phyloP scores from a whole-genome alignment of 1,284 basidiomycete genomes.

The Sporisorium scitamineum region DNA sequence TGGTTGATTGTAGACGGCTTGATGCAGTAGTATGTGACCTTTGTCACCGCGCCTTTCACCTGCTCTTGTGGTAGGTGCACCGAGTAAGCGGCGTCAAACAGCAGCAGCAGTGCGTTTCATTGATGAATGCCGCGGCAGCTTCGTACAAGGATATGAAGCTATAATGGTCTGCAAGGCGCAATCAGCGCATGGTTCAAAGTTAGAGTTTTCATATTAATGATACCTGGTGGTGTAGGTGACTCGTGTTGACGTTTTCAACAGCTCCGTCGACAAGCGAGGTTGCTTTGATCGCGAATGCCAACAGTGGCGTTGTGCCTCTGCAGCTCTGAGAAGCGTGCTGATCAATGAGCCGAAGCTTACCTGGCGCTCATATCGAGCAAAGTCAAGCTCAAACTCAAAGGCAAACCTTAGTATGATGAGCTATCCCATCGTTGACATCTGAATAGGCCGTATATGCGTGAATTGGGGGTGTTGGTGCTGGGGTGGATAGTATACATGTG shows the following conservation, averaged over 20 bases:
- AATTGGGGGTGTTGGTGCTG: neutral
- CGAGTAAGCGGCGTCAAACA: too few species aligned
- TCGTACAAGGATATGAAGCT: neutral
- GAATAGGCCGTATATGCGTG: neutral
- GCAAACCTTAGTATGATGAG: neutral
- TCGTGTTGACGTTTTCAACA: neutral
- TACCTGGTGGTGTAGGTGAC: neutral
- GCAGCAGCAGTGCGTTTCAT: too few species aligned
- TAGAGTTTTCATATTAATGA: neutral
- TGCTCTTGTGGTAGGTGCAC: neutral
- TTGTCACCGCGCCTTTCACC: neutral
- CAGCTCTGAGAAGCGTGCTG: neutral
- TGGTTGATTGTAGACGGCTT: too few species aligned
- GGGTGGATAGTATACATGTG: constrained; percentile 13
- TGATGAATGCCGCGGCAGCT: neutral
- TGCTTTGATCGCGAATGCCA: neutral
- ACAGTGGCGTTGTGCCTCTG: neutral
- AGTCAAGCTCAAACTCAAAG: neutral
- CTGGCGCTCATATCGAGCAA: neutral
- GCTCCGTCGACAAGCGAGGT: neutral
- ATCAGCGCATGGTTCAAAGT: neutral
- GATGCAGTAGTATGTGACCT: neutral
- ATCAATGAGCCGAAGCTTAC: neutral
- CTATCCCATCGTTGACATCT: neutral
- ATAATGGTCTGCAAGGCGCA: neutral